These are phyloP conservation scores for Chaetomium globosum DNA, from an alignment of 2,329 filamentous ascomycete genomes.

Conservation along the genomic window DNA sequence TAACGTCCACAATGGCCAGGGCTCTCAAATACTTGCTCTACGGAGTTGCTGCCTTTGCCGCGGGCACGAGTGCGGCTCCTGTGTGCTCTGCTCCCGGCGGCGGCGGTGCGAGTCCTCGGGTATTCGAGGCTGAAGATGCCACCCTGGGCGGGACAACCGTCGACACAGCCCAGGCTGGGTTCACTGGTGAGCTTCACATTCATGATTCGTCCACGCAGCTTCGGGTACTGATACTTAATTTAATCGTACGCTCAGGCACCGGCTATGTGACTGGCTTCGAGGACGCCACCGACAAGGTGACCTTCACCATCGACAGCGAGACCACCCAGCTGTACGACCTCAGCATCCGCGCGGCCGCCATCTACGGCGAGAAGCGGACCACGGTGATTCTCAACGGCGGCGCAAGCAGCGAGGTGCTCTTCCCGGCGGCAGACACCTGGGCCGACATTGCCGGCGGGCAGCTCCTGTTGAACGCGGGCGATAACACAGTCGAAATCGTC, in stretches of 20 bases:
- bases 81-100: background rate
- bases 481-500: conserved; percentile 51
- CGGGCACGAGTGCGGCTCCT: conserved; percentile 10
- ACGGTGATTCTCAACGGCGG: conserved; percentile 49
- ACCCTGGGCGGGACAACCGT: conserved; percentile 46
- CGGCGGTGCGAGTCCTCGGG: conserved; percentile 12
- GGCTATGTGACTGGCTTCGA: conserved; percentile 54
- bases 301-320: conserved; percentile 46
- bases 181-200: conserved; percentile 22
- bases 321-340: conserved; percentile 49
- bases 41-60: conserved; percentile 17
- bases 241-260: conserved; percentile 40
- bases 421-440: conserved; percentile 46
- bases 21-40: conserved; percentile 17
- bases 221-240: background rate
- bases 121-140: conserved; percentile 48
- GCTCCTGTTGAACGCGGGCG: conserved; percentile 48
- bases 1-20: conserved; percentile 17
- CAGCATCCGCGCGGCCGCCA: conserved; percentile 48
- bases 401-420: conserved; percentile 46
- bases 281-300: conserved; percentile 47
- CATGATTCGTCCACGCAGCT: too few relatives aligned
- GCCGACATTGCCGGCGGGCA: conserved; percentile 48
- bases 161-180: conserved; percentile 46
- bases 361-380: conserved; percentile 52